Percentiles rank a stretch among this genome's conserved stretches.
Evolutionary conservation across 768 basidiomycete species (phyloP).

Genomic region (Lyophyllum atratum): DNA sequence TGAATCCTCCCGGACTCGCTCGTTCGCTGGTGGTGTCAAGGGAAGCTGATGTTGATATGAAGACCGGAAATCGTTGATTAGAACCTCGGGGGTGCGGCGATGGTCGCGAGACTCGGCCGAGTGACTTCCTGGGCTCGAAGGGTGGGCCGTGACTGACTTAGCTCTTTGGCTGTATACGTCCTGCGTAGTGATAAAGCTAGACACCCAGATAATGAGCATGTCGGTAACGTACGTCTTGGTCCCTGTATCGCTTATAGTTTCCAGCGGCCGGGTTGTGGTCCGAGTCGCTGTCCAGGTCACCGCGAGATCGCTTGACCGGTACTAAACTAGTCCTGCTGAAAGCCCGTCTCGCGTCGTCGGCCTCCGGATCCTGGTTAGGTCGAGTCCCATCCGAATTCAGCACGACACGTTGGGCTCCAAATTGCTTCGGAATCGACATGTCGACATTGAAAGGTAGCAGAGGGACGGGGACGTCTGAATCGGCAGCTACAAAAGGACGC

Average conservation of each 20-base stretch:
- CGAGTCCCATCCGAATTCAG: slow-evolving; percentile 14
- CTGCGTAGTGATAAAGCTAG: background rate
- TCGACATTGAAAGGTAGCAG: slow-evolving; percentile 14
- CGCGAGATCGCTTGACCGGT: slow-evolving; percentile 7
- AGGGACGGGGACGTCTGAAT: background rate
- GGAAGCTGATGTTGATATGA: slow-evolving; percentile 10
- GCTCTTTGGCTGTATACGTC: slow-evolving; percentile 5
- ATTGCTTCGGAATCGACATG: slow-evolving; percentile 13
- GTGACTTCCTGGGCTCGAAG: slow-evolving; percentile 7
- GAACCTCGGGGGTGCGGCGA: slow-evolving; percentile 6
- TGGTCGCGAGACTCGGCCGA: slow-evolving; percentile 4
- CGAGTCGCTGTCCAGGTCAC: slow-evolving; percentile 1
- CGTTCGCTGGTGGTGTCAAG: slow-evolving; percentile 2
- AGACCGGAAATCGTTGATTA: background rate
- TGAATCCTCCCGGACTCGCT: background rate
- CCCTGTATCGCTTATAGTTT: slow-evolving; percentile 11
- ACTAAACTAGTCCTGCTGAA: background rate
- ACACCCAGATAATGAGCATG: background rate
- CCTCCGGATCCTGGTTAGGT: background rate
- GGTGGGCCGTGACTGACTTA: slow-evolving; percentile 4
- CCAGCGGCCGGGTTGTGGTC: background rate
- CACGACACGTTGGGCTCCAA: slow-evolving; percentile 19
- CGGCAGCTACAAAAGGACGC: background rate
- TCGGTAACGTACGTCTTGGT: slow-evolving; percentile 4
- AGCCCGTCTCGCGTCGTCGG: slow-evolving; percentile 4